Evolutionary conservation across 371 early-diverging fungal species (phyloP).

Genomic region (Saksenaea vasiformis): DNA sequence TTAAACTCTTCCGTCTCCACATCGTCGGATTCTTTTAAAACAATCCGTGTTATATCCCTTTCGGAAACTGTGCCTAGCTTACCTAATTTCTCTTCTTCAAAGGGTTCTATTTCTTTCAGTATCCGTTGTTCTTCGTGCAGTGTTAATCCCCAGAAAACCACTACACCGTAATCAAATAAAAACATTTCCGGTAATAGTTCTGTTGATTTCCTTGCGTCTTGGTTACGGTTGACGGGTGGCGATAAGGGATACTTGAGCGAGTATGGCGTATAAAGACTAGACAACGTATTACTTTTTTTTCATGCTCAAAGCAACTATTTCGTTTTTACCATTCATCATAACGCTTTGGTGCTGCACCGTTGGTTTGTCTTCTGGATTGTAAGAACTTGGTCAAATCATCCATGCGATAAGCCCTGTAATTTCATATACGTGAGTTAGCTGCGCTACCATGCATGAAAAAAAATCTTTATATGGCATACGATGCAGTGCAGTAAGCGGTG

Average conservation of each 20-base stretch:
- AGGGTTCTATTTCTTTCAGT: conserved; percentile 64
- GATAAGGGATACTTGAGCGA: conserved; percentile 38
- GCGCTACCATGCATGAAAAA: not conserved
- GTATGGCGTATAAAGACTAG: conserved; percentile 50
- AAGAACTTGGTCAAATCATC: conserved; percentile 59
- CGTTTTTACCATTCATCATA: conserved; percentile 50
- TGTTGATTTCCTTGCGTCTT: conserved; percentile 11
- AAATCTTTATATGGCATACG: conserved; percentile 32
- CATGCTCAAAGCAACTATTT: not conserved
- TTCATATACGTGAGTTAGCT: not conserved
- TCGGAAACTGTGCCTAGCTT: not conserved
- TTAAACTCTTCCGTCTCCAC: conserved; percentile 91
- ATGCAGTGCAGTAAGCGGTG: conserved; percentile 91
- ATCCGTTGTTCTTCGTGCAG: conserved; percentile 80
- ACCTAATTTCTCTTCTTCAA: conserved; percentile 77
- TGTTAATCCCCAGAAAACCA: conserved; percentile 95
- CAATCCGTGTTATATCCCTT: not conserved
- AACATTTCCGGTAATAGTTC: conserved; percentile 64
- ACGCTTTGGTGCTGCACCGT: conserved; percentile 46
- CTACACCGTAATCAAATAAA: conserved; percentile 93
- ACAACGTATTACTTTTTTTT: not conserved
- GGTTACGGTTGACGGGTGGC: conserved; percentile 31
- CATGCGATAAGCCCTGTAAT: conserved; percentile 58
- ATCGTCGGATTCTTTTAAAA: conserved; percentile 59
- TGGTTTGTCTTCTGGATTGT: conserved; percentile 39